Evolutionary conservation across 2,329 filamentous ascomycete species (phyloP).

Genomic region (Talaromyces marneffei): DNA sequence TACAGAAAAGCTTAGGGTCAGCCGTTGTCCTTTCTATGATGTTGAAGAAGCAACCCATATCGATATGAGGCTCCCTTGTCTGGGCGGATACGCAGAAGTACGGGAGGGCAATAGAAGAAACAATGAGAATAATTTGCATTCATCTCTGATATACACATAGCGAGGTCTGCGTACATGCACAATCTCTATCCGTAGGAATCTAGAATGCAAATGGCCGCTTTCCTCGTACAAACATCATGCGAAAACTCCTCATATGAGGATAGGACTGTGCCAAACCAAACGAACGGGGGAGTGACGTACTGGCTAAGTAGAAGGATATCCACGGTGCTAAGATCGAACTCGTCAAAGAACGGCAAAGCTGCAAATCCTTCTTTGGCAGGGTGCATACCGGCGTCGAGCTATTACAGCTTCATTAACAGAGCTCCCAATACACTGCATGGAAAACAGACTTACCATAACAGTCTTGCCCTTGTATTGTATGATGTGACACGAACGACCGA

Average conservation of each 20-base stretch:
- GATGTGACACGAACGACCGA: constrained; percentile 94
- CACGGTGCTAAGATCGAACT: constrained; percentile 95
- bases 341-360: constrained; percentile 92
- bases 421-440: neutral
- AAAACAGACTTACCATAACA: constrained; percentile 68
- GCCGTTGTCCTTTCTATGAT: constrained; percentile 14
- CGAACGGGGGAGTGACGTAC: constrained; percentile 59
- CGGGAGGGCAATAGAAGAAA: constrained; percentile 17
- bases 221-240: constrained; percentile 16
- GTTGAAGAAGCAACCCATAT: neutral
- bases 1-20: constrained; percentile 22
- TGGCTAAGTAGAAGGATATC: constrained; percentile 97
- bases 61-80: neutral
- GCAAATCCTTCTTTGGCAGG: constrained; percentile 92
- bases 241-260: neutral
- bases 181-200: constrained; percentile 2
- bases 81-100: constrained; percentile 20
- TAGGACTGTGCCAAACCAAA: neutral
- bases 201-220: constrained; percentile 3
- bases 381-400: constrained; percentile 97
- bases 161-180: constrained; percentile 8
- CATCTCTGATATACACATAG: constrained; percentile 33
- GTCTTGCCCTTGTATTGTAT: constrained; percentile 99
- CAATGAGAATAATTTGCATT: constrained; percentile 25
- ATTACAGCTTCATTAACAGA: constrained; percentile 17